phyloP scores from a whole-genome alignment of 305 asterid species.

The Fraxinus xanthoxyloides region DNA sequence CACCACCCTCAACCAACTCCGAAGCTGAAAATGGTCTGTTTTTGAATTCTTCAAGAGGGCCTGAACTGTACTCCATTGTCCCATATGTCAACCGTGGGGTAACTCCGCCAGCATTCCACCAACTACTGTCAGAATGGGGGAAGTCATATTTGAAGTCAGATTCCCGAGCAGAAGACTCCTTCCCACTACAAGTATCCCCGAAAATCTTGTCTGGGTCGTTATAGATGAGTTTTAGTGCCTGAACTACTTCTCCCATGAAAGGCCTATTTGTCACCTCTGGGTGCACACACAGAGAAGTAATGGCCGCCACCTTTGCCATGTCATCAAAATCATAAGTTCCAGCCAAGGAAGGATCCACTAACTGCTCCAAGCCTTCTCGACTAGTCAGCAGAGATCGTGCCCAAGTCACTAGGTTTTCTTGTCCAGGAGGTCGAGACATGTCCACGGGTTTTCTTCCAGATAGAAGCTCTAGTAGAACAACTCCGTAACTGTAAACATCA shows the following conservation, averaged over 20 bases:
- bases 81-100: constrained; percentile 64
- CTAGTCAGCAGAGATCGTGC: constrained; percentile 79
- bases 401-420: constrained; percentile 94
- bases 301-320: constrained; percentile 95
- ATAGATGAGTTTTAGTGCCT: constrained; percentile 88
- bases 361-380: constrained; percentile 76
- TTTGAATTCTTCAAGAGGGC: constrained; percentile 71
- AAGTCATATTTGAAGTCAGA: constrained; percentile 69
- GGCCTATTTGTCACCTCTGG: constrained; percentile 92
- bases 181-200: constrained; percentile 65
- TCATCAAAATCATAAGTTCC: constrained; percentile 71
- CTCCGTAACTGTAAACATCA: constrained; percentile 92
- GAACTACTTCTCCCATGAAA: constrained; percentile 96
- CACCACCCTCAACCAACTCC: constrained; percentile 39
- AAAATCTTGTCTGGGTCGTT: constrained; percentile 76
- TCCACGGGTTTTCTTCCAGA: constrained; percentile 93
- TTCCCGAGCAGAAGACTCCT: constrained; percentile 68
- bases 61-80: constrained; percentile 92
- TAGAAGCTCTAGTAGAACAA: constrained; percentile 81
- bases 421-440: constrained; percentile 89
- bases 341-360: constrained; percentile 77
- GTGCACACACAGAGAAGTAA: constrained; percentile 95
- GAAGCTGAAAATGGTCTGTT: constrained; percentile 67
- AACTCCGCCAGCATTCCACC: constrained; percentile 83
- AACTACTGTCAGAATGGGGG: constrained; percentile 76